Percentiles rank a stretch among this genome's conserved stretches.
These are phyloP conservation scores for Dentipellis fragilis DNA, from an alignment of 768 basidiomycete species.

Conservation along the genomic window DNA sequence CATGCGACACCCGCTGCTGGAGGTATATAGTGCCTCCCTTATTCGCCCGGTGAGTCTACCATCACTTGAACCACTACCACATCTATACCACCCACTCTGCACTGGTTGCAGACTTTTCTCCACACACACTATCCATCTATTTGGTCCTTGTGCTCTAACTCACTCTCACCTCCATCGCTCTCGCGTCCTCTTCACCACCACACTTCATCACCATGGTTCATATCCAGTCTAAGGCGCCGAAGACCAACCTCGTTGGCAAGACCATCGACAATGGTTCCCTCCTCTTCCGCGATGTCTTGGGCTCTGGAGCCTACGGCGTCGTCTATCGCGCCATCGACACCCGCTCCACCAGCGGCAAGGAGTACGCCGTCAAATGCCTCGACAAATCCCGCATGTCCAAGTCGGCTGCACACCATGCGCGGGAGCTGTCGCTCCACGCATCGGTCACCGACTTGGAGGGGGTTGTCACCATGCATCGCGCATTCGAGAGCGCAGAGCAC, in stretches of 20 bases:
- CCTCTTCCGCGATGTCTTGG: background rate
- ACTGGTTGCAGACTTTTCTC: too few relatives aligned
- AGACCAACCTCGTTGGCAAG: background rate
- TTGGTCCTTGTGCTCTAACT: background rate
- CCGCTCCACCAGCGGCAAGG: background rate
- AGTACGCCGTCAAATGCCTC: background rate
- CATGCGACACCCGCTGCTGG: too few relatives aligned
- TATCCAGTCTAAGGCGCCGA: background rate
- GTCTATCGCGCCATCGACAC: background rate
- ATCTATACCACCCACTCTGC: too few relatives aligned
- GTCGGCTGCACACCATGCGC: background rate
- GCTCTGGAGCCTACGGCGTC: slow-evolving; percentile 1
- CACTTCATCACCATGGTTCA: background rate
- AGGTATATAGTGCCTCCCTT: too few relatives aligned
- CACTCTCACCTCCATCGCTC: background rate
- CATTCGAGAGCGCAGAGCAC: slow-evolving; percentile 1
- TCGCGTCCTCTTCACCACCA: background rate
- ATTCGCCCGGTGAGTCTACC: too few relatives aligned
- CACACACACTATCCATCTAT: too few relatives aligned
- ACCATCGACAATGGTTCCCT: background rate
- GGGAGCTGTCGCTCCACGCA: slow-evolving; percentile 2
- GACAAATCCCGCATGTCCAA: background rate
- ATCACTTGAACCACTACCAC: too few relatives aligned
- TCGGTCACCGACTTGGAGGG: background rate
- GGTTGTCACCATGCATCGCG: slow-evolving; percentile 6